Evolutionary conservation across 495 filamentous ascomycete species (phyloP).

Genomic region (Aspergillus funiculosus): DNA sequence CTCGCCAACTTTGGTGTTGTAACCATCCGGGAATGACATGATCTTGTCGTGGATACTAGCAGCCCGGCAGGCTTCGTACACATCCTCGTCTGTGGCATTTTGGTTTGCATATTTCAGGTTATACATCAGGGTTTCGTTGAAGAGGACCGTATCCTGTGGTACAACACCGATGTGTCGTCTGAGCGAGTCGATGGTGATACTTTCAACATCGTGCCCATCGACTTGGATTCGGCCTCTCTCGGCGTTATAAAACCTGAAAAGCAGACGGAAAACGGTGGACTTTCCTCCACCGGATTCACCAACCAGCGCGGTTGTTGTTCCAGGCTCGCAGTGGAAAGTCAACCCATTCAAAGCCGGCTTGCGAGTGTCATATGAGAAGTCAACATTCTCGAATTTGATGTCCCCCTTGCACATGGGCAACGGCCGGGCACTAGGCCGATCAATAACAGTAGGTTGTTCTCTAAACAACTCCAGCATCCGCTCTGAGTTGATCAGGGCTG

Average conservation of each 20-base stretch:
- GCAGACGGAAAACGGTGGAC: constrained; percentile 90
- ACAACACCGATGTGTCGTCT: constrained; percentile 89
- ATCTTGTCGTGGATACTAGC: constrained; percentile 97
- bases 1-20: constrained; percentile 89
- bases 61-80: constrained; percentile 81
- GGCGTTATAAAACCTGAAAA: constrained; percentile 93
- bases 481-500: constrained; percentile 94
- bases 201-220: constrained; percentile 77
- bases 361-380: constrained; percentile 84
- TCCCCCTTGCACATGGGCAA: constrained; percentile 67
- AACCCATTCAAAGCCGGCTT: constrained; percentile 81
- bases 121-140: constrained; percentile 97
- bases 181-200: constrained; percentile 88
- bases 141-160: constrained; percentile 91
- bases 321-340: constrained; percentile 74
- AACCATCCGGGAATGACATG: constrained; percentile 84
- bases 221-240: constrained; percentile 70
- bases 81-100: constrained; percentile 74
- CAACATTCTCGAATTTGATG: constrained; percentile 77
- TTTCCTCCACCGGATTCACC: constrained; percentile 96
- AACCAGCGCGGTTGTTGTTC: constrained; percentile 91
- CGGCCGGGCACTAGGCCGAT: constrained; percentile 49
- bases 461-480: constrained; percentile 93
- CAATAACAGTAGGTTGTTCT: constrained; percentile 83
- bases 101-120: constrained; percentile 94